Base-by-base conservation (phyloP, 1,139 yeast species). In the Hyphopichia wangnamkhiaoensis region DNA sequence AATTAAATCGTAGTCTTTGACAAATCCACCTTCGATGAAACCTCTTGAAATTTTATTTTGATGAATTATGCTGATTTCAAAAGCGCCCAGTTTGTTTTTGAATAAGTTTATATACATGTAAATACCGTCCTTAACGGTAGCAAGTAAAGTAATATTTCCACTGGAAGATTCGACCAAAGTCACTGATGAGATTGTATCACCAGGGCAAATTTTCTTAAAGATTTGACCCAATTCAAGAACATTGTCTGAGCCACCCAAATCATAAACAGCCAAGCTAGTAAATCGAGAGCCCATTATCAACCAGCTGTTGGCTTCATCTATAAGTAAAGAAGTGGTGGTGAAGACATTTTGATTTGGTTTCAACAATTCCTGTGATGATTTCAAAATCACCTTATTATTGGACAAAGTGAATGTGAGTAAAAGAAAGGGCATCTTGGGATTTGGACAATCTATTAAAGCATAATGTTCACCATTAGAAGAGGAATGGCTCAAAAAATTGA, bases 131-230 rank as follows among this genome's bases (percentile, higher is more conserved):
- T 85, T 71, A 25, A 82, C 76, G 0, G 88, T 79, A 12, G 81
- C 52, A 8, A 78, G 59, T 3, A 71, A 44, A 2, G 54, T 52
- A 0, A 59, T 23, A 2, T 45, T 35, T 7, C 52, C 48, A 0
- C 44, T 23, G 0, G 39, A 35, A 2, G 58, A 43, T 21, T 65
- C 59, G 1, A 81, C 51, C 2, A 69, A 50, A 5, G 66, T 62
- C 1, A 84, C 61, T 0, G 82, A 72, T 0, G 95, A 81, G 4
- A 85, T 77, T 0, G 94, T 79, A 52, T 88, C 96, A n/a, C 94
- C 94, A 1, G 79, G 68, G 12, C 80, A 71, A 10, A 84, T 50
- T 47, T 80, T 80, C 47, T 79, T 75, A 65, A 75, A 76, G 13
- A 74, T 50, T 1, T 56, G 50, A 2, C 53, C 38, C 19, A 63